Conservation (phyloP, 495 filamentous ascomycete genomes). For the Collariella sp. region DNA sequence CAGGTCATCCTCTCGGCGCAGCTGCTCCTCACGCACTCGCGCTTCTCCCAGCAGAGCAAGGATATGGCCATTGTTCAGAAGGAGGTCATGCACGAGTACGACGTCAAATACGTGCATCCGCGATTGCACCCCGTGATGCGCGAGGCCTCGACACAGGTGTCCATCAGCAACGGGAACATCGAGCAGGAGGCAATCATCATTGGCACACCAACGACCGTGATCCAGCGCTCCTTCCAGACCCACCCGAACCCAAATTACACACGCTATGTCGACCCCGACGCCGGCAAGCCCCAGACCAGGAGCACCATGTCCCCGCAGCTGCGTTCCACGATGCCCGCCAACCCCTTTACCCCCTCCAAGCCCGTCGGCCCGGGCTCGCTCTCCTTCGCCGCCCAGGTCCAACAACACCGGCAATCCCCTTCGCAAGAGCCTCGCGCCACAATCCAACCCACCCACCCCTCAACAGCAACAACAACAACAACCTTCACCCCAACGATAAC, state of each 20-base stretch:
- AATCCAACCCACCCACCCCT: not conserved
- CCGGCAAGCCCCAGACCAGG: constrained; percentile 9
- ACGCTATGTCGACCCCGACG: constrained; percentile 67
- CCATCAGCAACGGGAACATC: constrained; percentile 34
- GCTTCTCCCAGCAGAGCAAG: constrained; percentile 75
- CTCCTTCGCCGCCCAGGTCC: constrained; percentile 6
- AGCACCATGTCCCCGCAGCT: constrained; percentile 18
- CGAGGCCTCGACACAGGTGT: constrained; percentile 74
- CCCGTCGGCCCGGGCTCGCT: constrained; percentile 1
- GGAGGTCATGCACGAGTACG: constrained; percentile 91
- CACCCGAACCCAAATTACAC: constrained; percentile 84
- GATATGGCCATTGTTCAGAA: constrained; percentile 77
- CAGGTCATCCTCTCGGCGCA: constrained; percentile 67
- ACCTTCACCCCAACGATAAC: too few species aligned
- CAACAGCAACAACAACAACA: not conserved
- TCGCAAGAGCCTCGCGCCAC: constrained; percentile 11
- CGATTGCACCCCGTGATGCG: constrained; percentile 70
- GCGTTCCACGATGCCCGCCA: constrained; percentile 15
- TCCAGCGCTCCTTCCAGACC: constrained; percentile 74
- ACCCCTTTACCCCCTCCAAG: constrained; percentile 28
- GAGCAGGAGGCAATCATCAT: constrained; percentile 52
- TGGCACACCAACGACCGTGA: constrained; percentile 67
- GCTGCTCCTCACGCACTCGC: constrained; percentile 57
- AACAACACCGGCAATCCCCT: constrained; percentile 13
- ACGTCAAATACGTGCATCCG: constrained; percentile 90